Evolutionary conservation across 2,329 filamentous ascomycete genomes (phyloP).

Genomic region (Penicillium fuscoglaucum): DNA sequence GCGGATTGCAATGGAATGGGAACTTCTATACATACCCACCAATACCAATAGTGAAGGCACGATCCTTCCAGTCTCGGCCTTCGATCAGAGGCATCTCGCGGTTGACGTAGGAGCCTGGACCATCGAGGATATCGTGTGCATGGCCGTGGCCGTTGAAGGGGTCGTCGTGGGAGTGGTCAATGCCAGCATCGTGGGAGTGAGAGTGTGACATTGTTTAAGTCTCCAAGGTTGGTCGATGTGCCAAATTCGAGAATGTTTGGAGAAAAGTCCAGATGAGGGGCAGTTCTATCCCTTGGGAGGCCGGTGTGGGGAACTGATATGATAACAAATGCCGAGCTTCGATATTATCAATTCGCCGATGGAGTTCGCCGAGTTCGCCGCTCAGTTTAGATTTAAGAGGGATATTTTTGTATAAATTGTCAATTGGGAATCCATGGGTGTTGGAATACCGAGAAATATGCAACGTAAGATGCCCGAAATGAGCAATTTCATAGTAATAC

Average conservation of each 20-base stretch:
- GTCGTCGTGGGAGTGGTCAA: constrained; percentile 54
- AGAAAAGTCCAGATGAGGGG: constrained; percentile 17
- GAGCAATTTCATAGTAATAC: not conserved
- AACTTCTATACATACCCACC: constrained; percentile 68
- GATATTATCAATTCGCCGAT: constrained; percentile 17
- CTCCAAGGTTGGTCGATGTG: not conserved
- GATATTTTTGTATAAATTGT: not conserved
- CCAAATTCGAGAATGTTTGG: not conserved
- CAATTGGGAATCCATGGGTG: not conserved
- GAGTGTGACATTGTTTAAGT: constrained; percentile 37
- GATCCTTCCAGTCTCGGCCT: constrained; percentile 80
- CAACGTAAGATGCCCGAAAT: not conserved
- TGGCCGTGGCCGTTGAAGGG: constrained; percentile 74
- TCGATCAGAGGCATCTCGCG: constrained; percentile 93
- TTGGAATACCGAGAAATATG: not conserved
- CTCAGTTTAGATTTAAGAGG: not conserved
- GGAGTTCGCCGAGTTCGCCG: constrained; percentile 20
- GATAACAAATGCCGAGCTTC: constrained; percentile 21
- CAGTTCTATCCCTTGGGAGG: constrained; percentile 7
- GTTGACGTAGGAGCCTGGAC: constrained; percentile 83
- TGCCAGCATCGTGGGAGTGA: constrained; percentile 41
- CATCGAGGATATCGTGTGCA: constrained; percentile 91
- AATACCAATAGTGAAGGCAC: constrained; percentile 96
- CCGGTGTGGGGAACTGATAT: constrained; percentile 20
- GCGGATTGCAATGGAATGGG: not conserved